phyloP scores from a whole-genome alignment of 345 rosid species.

The Euphorbia lathyris region DNA sequence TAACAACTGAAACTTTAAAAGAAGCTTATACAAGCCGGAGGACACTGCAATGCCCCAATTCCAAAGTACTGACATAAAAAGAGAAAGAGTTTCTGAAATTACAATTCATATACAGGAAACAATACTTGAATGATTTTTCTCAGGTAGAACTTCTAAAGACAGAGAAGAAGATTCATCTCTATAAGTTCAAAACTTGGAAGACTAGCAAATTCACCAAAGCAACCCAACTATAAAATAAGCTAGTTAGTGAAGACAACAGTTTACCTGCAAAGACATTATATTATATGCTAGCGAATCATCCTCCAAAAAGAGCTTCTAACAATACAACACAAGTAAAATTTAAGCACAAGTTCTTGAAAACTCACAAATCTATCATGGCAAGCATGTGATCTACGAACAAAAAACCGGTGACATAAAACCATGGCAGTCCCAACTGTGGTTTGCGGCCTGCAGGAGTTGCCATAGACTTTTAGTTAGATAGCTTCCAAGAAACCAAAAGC shows the following conservation, averaged over 20 bases:
- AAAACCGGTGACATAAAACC: conserved; percentile 82
- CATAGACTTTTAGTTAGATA: background rate
- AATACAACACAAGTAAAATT: background rate
- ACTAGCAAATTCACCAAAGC: background rate
- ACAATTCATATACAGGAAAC: background rate
- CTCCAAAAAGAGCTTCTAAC: background rate
- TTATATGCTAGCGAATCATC: background rate
- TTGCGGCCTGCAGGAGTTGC: conserved; percentile 54
- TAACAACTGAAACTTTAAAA: background rate
- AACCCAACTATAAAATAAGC: background rate
- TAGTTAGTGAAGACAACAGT: background rate
- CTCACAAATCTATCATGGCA: conserved; percentile 82
- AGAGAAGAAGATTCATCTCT: background rate
- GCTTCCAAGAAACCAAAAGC: background rate
- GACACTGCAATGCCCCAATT: background rate
- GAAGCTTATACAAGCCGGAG: background rate
- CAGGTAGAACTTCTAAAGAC: background rate
- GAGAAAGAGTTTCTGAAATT: background rate
- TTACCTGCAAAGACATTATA: background rate
- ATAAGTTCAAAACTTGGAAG: background rate
- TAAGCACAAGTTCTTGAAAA: conserved; percentile 7
- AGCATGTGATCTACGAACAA: conserved; percentile 77
- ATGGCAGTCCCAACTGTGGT: conserved; percentile 72
- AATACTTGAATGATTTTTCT: background rate
- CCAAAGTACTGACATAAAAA: background rate